phyloP scores from a whole-genome alignment of 352 stramenopile genomes.

The Globisporangium nodosum region DNA sequence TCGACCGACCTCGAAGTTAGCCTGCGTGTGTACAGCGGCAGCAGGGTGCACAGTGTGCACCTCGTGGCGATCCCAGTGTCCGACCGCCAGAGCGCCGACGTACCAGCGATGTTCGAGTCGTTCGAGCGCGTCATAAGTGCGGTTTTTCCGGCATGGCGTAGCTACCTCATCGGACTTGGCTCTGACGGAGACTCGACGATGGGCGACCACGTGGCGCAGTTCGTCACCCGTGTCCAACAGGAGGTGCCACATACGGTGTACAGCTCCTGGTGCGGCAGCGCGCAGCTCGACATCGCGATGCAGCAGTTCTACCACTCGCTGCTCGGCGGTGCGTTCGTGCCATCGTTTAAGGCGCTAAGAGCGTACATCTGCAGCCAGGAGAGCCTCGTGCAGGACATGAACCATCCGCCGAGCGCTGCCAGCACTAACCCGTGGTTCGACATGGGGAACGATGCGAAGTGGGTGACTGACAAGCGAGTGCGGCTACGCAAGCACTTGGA shows the following conservation, averaged over 20 bases:
- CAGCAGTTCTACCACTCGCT: constrained; percentile 40
- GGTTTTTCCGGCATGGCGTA: constrained; percentile 34
- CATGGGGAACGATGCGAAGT: constrained; percentile 35
- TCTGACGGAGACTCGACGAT: constrained; percentile 31
- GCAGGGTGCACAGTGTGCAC: constrained; percentile 33
- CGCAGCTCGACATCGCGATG: constrained; percentile 31
- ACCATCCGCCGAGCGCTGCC: constrained; percentile 13
- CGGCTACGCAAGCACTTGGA: constrained; percentile 42
- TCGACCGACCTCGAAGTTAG: constrained; percentile 36
- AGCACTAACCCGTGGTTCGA: constrained; percentile 21
- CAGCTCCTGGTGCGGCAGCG: constrained; percentile 22
- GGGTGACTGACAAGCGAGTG: constrained; percentile 48
- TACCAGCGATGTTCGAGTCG: constrained; percentile 23
- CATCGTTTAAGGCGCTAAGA: constrained; percentile 24
- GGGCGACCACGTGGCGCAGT: constrained; percentile 18
- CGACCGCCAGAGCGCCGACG: constrained; percentile 11
- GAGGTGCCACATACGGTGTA: constrained; percentile 24
- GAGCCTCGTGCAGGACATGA: constrained; percentile 26
- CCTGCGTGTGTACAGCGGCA: constrained; percentile 28
- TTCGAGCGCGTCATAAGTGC: constrained; percentile 26
- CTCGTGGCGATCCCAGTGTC: constrained; percentile 27
- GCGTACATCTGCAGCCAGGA: constrained; percentile 27
- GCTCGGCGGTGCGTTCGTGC: constrained; percentile 31
- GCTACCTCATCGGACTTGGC: constrained; percentile 26
- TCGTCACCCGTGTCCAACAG: constrained; percentile 24